A percentile compares a stretch with the other conserved stretches of the same genome.
Conservation (phyloP, 371 early-diverging fungal genomes). For the Mycotypha africana region DNA sequence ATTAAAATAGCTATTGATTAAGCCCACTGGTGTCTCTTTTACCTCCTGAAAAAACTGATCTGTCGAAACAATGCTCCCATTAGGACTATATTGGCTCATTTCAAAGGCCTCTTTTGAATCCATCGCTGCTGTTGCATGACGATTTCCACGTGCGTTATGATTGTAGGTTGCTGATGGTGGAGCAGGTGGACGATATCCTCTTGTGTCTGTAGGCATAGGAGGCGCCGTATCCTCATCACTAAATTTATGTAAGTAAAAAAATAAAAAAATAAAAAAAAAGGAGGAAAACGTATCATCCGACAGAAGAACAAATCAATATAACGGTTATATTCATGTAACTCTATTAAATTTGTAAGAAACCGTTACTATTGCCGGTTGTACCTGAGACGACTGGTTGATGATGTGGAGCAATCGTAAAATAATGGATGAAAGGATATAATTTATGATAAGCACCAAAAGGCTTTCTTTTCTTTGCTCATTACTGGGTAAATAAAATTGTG, state of each 20-base stretch:
- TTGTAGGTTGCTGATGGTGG: slow-evolving; percentile 35
- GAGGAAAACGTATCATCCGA: background rate
- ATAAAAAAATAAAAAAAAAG: background rate
- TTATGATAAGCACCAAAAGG: no score
- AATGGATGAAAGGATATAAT: no score
- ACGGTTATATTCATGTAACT: background rate
- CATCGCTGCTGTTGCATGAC: slow-evolving; percentile 17
- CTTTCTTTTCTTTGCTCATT: no score
- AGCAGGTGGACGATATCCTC: slow-evolving; percentile 36
- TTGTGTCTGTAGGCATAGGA: slow-evolving; percentile 30
- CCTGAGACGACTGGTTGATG: slow-evolving; percentile 44
- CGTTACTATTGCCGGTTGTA: no score
- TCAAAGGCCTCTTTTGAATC: slow-evolving; percentile 36
- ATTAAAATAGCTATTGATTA: no score
- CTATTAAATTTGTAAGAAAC: background rate
- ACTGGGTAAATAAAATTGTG: no score
- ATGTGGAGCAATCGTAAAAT: no score
- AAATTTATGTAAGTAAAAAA: no score
- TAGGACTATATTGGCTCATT: slow-evolving; percentile 24
- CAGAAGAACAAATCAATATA: no score
- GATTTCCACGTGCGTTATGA: slow-evolving; percentile 22
- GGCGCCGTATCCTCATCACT: slow-evolving; percentile 39
- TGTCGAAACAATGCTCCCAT: slow-evolving; percentile 24
- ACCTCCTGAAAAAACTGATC: slow-evolving; percentile 48
- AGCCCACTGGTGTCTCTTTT: no score